These are phyloP conservation scores for Diversispora epigaea DNA, from an alignment of 192 early-diverging fungal species.

Conservation along the genomic window DNA sequence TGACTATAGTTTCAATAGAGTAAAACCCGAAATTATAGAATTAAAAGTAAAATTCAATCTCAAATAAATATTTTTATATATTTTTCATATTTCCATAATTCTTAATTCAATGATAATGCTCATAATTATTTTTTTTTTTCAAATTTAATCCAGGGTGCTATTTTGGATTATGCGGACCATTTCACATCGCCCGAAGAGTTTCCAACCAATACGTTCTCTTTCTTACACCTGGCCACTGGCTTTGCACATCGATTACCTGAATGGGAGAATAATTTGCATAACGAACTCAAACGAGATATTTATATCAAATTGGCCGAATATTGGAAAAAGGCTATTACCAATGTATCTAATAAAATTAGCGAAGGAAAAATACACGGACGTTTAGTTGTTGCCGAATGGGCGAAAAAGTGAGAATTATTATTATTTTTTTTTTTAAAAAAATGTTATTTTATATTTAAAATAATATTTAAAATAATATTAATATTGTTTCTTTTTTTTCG, in stretches of 20 bases:
- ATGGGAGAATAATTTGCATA: constrained; percentile 75
- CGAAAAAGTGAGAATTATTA: constrained; percentile 53
- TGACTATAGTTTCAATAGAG: constrained; percentile 89
- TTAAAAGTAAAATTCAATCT: constrained; percentile 47
- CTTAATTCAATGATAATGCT: neutral
- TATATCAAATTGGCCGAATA: constrained; percentile 69
- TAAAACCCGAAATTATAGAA: constrained; percentile 72
- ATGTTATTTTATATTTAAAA: neutral
- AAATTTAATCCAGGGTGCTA: constrained; percentile 52
- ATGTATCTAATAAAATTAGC: constrained; percentile 67
- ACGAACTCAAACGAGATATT: constrained; percentile 61
- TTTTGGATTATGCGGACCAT: constrained; percentile 75
- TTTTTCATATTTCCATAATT: constrained; percentile 36
- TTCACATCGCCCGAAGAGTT: constrained; percentile 78
- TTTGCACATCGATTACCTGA: constrained; percentile 75
- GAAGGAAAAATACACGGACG: constrained; percentile 84
- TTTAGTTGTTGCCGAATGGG: constrained; percentile 82
- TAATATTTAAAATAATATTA: too few species aligned
- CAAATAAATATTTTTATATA: constrained; percentile 34
- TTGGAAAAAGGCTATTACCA: constrained; percentile 76
- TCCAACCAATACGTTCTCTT: constrained; percentile 73
- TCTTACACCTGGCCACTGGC: constrained; percentile 73
- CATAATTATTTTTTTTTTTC: constrained; percentile 11
- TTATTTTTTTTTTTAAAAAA: neutral
- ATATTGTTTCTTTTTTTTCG: too few species aligned